Evolutionary conservation across 768 basidiomycete species (phyloP), one percentile per base, ranked within the genome.

Genomic region (Pulveroboletus sp.): DNA sequence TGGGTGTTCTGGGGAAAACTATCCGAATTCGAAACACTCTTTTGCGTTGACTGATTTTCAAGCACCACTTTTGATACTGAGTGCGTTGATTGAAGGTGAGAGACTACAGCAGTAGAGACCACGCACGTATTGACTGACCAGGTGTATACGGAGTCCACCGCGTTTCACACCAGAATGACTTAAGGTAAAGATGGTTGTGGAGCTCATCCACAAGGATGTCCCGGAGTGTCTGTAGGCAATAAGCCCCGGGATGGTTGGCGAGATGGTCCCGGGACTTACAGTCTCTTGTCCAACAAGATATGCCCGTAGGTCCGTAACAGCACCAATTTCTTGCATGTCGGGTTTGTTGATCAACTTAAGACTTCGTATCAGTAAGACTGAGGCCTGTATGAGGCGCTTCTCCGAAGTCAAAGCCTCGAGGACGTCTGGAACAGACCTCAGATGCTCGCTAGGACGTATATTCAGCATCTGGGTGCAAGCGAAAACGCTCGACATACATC

Each of bases 251-350:
- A 21, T 3, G n/a, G 42, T n/a, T 15, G n/a, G n/a, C 15, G 40
- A 28, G 7, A 43, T 14, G 12, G 12, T 18, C 8, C 26, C 10
- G 26, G 9, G 52, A 78, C 83, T 39, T 54, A 93, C 95, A 49
- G 78, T 81, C 76, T 97, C 94, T 69, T 99, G 96, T 11, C 81
- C 76, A 28, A 76, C 69, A 24, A 98, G 77, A 71, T 97, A 98
- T 56, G 78, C 79, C 49, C 93, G 76, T 41, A 99, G 67, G 67
- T 99, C 96, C 10, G 89, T 74, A 30, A 98, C 74, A 5, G 95
- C 96, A n/a, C 94, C 94, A 51, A 99, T 87, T 63, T 97, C 95
- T 51, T 85, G 73, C 85, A 98, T 89, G 57, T 98, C 96, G 8
- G 84, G 73, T 60, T 89, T 93, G 65, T 89, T 92, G 57, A 95